These are phyloP conservation scores for Yamadazyma atlantica DNA, from an alignment of 1,139 yeast species.

Conservation along the genomic window DNA sequence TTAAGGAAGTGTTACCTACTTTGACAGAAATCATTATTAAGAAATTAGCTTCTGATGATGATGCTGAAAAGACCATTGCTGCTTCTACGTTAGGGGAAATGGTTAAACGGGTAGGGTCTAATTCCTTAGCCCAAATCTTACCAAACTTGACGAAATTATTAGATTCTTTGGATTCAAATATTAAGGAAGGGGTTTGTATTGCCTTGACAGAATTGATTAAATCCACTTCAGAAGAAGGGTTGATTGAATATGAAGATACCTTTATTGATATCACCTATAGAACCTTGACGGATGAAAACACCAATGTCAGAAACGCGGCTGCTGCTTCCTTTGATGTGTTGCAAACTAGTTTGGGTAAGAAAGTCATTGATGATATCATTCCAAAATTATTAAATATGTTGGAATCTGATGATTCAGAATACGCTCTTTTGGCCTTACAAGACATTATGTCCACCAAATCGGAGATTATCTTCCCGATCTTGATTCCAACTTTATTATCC, in stretches of 20 bases:
- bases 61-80: slow-evolving; percentile 79
- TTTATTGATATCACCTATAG: slow-evolving; percentile 76
- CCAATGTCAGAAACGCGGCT: slow-evolving; percentile 83
- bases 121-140: slow-evolving; percentile 77
- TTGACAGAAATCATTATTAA: slow-evolving; percentile 79
- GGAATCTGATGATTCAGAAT: slow-evolving; percentile 58
- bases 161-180: slow-evolving; percentile 62
- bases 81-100: slow-evolving; percentile 94
- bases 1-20: slow-evolving; percentile 86
- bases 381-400: slow-evolving; percentile 79
- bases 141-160: slow-evolving; percentile 80
- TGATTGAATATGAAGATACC: slow-evolving; percentile 63
- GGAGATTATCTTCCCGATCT: slow-evolving; percentile 89
- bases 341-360: slow-evolving; percentile 78
- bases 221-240: slow-evolving; percentile 65
- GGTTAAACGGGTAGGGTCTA: slow-evolving; percentile 92
- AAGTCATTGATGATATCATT: slow-evolving; percentile 82
- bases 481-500: slow-evolving; percentile 78
- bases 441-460: slow-evolving; percentile 92
- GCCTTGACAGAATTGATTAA: slow-evolving; percentile 84
- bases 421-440: slow-evolving; percentile 83
- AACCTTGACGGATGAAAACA: slow-evolving; percentile 73
- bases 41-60: slow-evolving; percentile 78
- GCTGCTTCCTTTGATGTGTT: slow-evolving; percentile 88
- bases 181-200: slow-evolving; percentile 95